Evolutionary conservation across 2,329 filamentous ascomycete genomes (phyloP).

Genomic region (Cryphonectria nitschkei): DNA sequence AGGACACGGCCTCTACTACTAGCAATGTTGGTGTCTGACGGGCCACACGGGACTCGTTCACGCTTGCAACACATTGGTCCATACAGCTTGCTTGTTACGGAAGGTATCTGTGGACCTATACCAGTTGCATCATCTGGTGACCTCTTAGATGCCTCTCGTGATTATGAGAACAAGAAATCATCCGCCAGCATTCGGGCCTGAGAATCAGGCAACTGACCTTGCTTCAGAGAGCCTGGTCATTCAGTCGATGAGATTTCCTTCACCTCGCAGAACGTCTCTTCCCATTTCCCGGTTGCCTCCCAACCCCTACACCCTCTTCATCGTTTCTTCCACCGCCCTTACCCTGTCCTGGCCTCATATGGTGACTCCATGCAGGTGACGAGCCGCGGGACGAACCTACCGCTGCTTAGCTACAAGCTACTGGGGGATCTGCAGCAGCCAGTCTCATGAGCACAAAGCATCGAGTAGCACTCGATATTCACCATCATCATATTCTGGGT

Average conservation of each 20-base stretch:
- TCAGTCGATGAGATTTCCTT: background rate
- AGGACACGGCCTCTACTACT: background rate
- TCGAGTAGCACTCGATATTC: background rate
- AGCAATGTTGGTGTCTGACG: background rate
- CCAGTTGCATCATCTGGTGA: constrained; percentile 12
- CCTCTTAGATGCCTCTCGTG: background rate
- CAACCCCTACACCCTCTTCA: background rate
- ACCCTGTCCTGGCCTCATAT: background rate
- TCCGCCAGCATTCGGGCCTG: background rate
- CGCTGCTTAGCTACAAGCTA: background rate
- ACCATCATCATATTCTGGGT: background rate
- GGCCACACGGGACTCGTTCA: constrained; percentile 7
- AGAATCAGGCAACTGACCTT: background rate
- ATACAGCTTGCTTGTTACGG: constrained; percentile 7
- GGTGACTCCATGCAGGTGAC: constrained; percentile 3
- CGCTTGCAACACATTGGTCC: background rate
- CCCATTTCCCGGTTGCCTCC: background rate
- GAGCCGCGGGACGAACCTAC: background rate
- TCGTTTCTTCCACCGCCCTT: background rate
- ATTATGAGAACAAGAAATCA: background rate
- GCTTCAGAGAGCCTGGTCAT: background rate
- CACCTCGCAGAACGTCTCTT: background rate
- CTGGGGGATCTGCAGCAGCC: background rate
- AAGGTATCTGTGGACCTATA: background rate
- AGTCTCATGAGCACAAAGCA: background rate